Evolutionary conservation across 2,329 filamentous ascomycete species (phyloP).

Genomic region (Cytospora piceae): DNA sequence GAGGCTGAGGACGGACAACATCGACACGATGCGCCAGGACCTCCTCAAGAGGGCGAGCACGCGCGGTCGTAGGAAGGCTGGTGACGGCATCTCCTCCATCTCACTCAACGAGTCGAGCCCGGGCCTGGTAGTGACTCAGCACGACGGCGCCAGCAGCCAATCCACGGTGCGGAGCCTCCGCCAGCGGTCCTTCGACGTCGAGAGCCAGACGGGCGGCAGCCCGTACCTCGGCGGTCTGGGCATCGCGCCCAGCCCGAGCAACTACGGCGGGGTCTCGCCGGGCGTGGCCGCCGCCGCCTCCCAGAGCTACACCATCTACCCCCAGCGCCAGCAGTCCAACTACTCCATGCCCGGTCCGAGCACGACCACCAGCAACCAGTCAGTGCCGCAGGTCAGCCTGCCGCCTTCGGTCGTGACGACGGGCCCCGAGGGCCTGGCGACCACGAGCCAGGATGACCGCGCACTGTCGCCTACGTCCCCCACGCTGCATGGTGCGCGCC

Average conservation of each 20-base stretch:
- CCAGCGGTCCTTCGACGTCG: constrained; percentile 26
- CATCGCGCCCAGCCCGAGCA: constrained; percentile 1
- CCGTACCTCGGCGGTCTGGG: constrained; percentile 11
- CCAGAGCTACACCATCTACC: constrained; percentile 25
- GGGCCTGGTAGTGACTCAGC: constrained; percentile 24
- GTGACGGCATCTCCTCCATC: constrained; percentile 20
- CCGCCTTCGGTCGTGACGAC: constrained; percentile 16
- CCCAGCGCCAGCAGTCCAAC: constrained; percentile 2
- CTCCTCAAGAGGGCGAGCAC: constrained; percentile 25
- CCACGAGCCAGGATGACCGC: background rate
- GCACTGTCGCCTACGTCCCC: constrained; percentile 2
- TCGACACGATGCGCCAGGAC: constrained; percentile 26
- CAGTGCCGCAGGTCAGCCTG: constrained; percentile 6
- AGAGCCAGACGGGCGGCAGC: constrained; percentile 15
- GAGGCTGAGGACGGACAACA: constrained; percentile 21
- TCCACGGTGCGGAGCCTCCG: constrained; percentile 6
- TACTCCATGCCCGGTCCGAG: constrained; percentile 12
- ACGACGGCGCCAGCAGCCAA: constrained; percentile 13
- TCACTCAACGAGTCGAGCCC: constrained; percentile 18
- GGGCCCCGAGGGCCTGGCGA: background rate
- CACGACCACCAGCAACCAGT: background rate
- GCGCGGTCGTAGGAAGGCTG: constrained; percentile 26
- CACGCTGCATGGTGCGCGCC: constrained; percentile 17
- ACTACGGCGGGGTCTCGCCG: constrained; percentile 12
- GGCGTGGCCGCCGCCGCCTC: constrained; percentile 23